Base-by-base conservation (phyloP, 2,329 filamentous ascomycete genomes). In the Diaporthe caulivora region DNA sequence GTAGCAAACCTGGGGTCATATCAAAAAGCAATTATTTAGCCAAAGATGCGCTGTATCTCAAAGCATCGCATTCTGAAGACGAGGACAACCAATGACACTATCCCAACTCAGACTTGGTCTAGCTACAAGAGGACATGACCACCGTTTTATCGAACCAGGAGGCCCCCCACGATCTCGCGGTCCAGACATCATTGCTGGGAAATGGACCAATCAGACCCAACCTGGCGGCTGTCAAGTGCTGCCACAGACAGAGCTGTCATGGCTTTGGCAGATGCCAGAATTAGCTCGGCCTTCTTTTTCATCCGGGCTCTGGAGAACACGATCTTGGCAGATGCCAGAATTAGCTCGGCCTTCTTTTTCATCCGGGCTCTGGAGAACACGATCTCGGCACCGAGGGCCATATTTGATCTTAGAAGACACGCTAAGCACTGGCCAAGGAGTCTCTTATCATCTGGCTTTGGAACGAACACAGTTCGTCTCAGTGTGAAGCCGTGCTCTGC, bases 151-250 rank as follows among this genome's bases (percentile, higher is more conserved):
- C 54, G 34, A 42, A 71, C 68, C 44, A 18, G 51, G 53, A 57
- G 5, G 53, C 21, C 70, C 72, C 72, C 72, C 72, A 74, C 72
- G 34, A 71, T 68, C 37, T 67, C 60, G 34, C 31, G 69, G 60
- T 74, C 72, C 71, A 71, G 69, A 42, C 47, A 53, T 42, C 53
- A 55, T 54, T 53, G 55, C 51, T 49, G 31, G 24, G 34, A 2
- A 15, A 42, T 31, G 24, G 26, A 29, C 70, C 73, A 75, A 72
- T 70, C 49, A 53, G 9, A 70, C 18, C 49, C 34, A 49, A 37
- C 51, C 65, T 73, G 73, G 73, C 73, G 57, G 58, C 64, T 75
- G 70, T 75, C 73, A 74, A 40, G 40, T 67, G 42, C 42, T 70
- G 29, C 47, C 54, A 62, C 24, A 13, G 40, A 62, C 40, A 40